Evolutionary conservation across 2,329 filamentous ascomycete genomes (phyloP), one percentile per base, ranked within the genome.

Genomic region (Corinectria fuckeliana): DNA sequence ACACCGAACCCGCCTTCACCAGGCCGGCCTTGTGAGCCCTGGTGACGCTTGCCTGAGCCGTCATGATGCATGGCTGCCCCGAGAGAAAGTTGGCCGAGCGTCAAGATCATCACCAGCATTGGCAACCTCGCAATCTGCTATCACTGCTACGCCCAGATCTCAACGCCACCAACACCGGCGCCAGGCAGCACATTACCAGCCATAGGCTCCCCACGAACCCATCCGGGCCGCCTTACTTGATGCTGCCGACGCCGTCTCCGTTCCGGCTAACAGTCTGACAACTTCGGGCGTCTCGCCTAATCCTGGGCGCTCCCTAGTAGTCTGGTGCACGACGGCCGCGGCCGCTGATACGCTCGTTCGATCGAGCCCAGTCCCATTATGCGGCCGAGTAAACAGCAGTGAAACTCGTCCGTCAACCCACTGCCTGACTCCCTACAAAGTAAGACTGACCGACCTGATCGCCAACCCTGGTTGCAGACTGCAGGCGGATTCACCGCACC

Each of bases 221-320:
- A 59, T 44, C 36, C 50, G 50, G 56, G 50, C 50, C 56, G 56
- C 25, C 56, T 26, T 58, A 16, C 39, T 54, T 21, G 21, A 44
- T 39, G 39, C 38, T 30, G 41, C 47, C 38, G 47, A 49, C 26
- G 32, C 55, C 44, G 42, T 32, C 18, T 49, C 41, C 41, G 39
- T 58, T 18, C 23, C 34, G 41, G 16, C 41, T 41, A 57, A 38
- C 39, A 52, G 50, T 20, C 18, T 34, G 30, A 48, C 32, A 52
- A 58, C 42, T 18, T 34, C 42, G 49, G 55, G 42, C 42, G 44
- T 47, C 38, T 47, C 57, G 45, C 51, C 57, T 32, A 45, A 34
- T 41, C 26, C 45, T 50, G 32, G 23, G 41, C 25, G 23, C 41
- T 45, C 23, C 41, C 52, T 38, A 57, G 54, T 38, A 57, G 54